These are phyloP conservation scores for Tricholoma bakamatsutake DNA, from an alignment of 768 basidiomycete genomes.

Conservation along the genomic window DNA sequence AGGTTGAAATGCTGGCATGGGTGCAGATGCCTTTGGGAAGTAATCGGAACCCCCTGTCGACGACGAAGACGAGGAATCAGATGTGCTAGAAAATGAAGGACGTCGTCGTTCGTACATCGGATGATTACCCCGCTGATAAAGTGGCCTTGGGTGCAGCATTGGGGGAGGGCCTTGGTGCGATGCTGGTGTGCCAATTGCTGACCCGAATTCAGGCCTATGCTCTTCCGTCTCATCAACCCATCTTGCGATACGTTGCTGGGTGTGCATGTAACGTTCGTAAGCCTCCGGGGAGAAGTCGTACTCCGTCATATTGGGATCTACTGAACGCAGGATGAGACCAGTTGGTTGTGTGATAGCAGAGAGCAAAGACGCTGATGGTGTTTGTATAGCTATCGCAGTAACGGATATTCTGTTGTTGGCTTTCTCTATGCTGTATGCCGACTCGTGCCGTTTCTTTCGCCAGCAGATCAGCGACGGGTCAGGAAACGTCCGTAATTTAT, in stretches of 20 bases:
- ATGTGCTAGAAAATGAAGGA: constrained; percentile 5
- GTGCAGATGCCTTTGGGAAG: constrained; percentile 5
- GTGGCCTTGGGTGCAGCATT: constrained; percentile 3
- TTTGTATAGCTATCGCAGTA: neutral
- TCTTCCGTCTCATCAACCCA: constrained; percentile 47
- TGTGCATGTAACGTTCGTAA: constrained; percentile 40
- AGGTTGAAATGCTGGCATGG: constrained; percentile 6
- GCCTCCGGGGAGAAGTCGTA: constrained; percentile 58
- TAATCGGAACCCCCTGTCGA: neutral
- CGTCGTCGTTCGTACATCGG: constrained; percentile 3
- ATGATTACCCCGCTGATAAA: neutral
- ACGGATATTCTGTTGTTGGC: constrained; percentile 10
- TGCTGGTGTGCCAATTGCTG: neutral
- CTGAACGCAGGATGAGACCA: neutral
- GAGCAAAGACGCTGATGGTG: neutral
- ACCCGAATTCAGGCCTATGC: constrained; percentile 26
- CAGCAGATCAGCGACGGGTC: too few species aligned
- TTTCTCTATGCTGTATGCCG: constrained; percentile 3
- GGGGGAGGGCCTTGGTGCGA: constrained; percentile 1
- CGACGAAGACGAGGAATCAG: constrained; percentile 9
- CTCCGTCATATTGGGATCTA: constrained; percentile 39
- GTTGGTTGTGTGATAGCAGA: neutral
- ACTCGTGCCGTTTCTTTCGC: constrained; percentile 6
- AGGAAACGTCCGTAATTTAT: neutral
- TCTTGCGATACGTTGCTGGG: constrained; percentile 40